Evolutionary conservation across 2,329 filamentous ascomycete species (phyloP).

Genomic region (Cryphonectria japonica): DNA sequence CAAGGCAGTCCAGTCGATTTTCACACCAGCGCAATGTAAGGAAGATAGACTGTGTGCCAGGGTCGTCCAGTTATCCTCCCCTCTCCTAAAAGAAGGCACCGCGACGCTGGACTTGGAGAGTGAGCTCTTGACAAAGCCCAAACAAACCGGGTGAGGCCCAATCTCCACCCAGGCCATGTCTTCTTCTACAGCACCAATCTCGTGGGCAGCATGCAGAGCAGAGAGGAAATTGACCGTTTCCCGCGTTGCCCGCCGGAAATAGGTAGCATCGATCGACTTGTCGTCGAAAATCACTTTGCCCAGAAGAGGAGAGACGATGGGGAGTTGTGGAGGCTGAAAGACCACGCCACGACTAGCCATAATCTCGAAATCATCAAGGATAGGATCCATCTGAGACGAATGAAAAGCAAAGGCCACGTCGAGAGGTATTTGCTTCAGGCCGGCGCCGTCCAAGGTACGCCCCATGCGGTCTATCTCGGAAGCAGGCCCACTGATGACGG

Average conservation of each 20-base stretch:
- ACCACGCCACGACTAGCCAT: slow-evolving; percentile 33
- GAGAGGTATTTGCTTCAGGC: slow-evolving; percentile 40
- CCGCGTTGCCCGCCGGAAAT: slow-evolving; percentile 38
- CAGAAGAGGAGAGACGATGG: slow-evolving; percentile 12
- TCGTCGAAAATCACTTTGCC: slow-evolving; percentile 10
- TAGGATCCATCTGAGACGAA: slow-evolving; percentile 43
- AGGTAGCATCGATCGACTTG: not conserved
- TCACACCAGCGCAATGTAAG: slow-evolving; percentile 56
- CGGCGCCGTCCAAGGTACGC: slow-evolving; percentile 18
- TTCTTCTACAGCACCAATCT: slow-evolving; percentile 6
- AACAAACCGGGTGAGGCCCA: slow-evolving; percentile 69
- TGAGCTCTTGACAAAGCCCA: slow-evolving; percentile 61
- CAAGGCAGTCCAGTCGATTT: slow-evolving; percentile 64
- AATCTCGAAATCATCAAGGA: slow-evolving; percentile 52
- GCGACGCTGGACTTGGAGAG: slow-evolving; percentile 45
- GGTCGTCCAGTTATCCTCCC: slow-evolving; percentile 61
- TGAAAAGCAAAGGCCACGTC: slow-evolving; percentile 44
- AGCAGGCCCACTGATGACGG: slow-evolving; percentile 59
- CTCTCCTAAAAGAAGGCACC: slow-evolving; percentile 56
- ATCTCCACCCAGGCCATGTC: slow-evolving; percentile 63
- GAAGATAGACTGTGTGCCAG: slow-evolving; percentile 51
- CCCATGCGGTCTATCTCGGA: slow-evolving; percentile 46
- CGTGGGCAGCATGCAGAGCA: slow-evolving; percentile 38
- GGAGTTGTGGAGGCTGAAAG: not conserved
- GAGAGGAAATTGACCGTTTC: slow-evolving; percentile 68